Conservation (phyloP, 2,329 filamentous ascomycete species). For the Penicillium freii region DNA sequence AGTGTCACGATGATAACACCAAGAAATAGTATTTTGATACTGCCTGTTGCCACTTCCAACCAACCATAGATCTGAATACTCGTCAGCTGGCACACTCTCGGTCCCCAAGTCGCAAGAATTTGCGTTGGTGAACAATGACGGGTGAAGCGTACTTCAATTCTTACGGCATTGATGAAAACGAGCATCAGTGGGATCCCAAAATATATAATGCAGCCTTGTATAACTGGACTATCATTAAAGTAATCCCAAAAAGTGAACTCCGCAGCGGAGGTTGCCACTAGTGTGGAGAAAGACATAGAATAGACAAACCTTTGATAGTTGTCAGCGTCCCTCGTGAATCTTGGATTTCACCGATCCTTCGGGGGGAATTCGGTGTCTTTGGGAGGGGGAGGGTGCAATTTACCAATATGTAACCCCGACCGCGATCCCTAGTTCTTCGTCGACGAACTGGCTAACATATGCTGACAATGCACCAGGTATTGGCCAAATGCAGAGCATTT, state of each 20-base stretch:
- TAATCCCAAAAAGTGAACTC: not conserved
- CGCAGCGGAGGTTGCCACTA: not conserved
- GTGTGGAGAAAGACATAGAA: not conserved
- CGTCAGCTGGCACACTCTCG: not conserved
- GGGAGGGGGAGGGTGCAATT: not conserved
- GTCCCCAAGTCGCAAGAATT: not conserved
- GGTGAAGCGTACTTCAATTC: not conserved
- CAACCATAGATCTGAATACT: not conserved
- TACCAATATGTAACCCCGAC: not conserved
- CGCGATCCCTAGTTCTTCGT: not conserved
- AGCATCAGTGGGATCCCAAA: not conserved
- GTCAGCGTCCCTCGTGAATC: not conserved
- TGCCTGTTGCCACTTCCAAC: not conserved
- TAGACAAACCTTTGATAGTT: not conserved
- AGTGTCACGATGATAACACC: not conserved
- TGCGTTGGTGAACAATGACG: not conserved
- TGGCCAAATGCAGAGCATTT: constrained; percentile 40
- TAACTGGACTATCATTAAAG: not conserved
- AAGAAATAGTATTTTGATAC: not conserved
- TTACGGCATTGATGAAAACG: not conserved
- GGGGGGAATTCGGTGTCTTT: not conserved
- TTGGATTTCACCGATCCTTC: not conserved
- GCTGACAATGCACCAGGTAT: constrained; percentile 39
- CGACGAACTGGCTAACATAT: constrained; percentile 28
- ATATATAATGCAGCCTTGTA: not conserved